Conservation (phyloP, 495 filamentous ascomycete species). For the Neurospora tetrasperma region DNA sequence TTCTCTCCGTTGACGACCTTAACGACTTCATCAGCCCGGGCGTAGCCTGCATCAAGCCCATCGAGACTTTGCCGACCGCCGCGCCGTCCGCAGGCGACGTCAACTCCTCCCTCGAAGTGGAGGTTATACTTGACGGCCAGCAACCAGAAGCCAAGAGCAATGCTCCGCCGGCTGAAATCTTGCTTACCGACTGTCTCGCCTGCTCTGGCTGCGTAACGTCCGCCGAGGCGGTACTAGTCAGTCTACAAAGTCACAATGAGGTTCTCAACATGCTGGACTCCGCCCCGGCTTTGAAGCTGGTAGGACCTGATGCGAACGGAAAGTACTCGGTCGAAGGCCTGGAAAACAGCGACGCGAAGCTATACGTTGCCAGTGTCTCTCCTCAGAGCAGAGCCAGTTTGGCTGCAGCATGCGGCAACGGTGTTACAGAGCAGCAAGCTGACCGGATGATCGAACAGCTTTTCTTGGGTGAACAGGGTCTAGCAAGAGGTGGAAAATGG, state of each 20-base stretch:
- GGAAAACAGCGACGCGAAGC: slow-evolving; percentile 41
- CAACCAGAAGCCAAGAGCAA: slow-evolving; percentile 33
- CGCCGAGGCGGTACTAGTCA: slow-evolving; percentile 89
- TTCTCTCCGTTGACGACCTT: slow-evolving; percentile 89
- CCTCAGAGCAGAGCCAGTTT: slow-evolving; percentile 82
- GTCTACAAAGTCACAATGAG: slow-evolving; percentile 82
- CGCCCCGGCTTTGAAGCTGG: slow-evolving; percentile 41
- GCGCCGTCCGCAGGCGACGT: neutral
- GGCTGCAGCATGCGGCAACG: slow-evolving; percentile 70
- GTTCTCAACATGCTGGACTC: slow-evolving; percentile 73
- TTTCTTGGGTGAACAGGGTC: slow-evolving; percentile 56
- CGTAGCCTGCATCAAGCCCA: slow-evolving; percentile 94
- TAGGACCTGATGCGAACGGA: slow-evolving; percentile 8
- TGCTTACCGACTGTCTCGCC: slow-evolving; percentile 91
- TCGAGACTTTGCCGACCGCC: slow-evolving; percentile 68
- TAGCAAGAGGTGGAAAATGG: slow-evolving; percentile 57
- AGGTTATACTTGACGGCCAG: slow-evolving; percentile 88
- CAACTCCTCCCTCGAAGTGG: slow-evolving; percentile 46
- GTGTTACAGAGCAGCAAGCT: slow-evolving; percentile 60
- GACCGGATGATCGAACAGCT: slow-evolving; percentile 76
- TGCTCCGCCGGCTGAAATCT: slow-evolving; percentile 64
- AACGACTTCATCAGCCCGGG: slow-evolving; percentile 99
- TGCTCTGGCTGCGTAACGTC: slow-evolving; percentile 97
- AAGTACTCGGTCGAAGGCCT: slow-evolving; percentile 24
- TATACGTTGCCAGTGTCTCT: slow-evolving; percentile 85